Conservation (phyloP, 2,329 filamentous ascomycete species). For the Eutypa lata region DNA sequence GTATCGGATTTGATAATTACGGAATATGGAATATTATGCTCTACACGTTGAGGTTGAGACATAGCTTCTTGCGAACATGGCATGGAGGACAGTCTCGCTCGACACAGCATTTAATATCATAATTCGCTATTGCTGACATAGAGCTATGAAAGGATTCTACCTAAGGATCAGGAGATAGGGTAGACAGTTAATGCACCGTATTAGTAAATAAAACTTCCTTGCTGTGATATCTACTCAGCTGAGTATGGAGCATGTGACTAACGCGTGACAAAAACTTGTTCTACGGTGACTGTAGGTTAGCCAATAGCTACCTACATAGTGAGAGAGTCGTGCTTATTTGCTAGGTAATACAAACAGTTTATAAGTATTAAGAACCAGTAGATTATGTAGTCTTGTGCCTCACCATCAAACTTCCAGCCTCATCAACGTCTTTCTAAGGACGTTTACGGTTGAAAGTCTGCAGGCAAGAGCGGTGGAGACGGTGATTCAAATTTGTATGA, state of each 20-base stretch:
- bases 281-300: no score
- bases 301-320: no score
- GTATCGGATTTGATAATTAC: conserved; percentile 15
- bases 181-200: neutral
- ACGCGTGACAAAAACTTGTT: no score
- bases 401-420: conserved; percentile 80
- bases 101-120: conserved; percentile 1
- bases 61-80: neutral
- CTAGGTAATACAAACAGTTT: no score
- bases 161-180: neutral
- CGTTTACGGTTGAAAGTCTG: conserved; percentile 71
- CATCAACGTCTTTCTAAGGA: conserved; percentile 46
- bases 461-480: conserved; percentile 63
- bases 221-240: no score
- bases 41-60: conserved; percentile 1
- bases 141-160: neutral
- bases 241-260: no score
- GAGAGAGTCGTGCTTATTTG: no score
- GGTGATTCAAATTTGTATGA: conserved; percentile 46
- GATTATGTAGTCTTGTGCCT: conserved; percentile 61
- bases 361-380: conserved; percentile 23
- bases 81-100: neutral
- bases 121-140: neutral
- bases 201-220: neutral
- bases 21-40: conserved; percentile 10